Evolutionary conservation across 1,139 yeast genomes (phyloP), one percentile per base, ranked within the genome.

Genomic region (Hyphopichia fennica): DNA sequence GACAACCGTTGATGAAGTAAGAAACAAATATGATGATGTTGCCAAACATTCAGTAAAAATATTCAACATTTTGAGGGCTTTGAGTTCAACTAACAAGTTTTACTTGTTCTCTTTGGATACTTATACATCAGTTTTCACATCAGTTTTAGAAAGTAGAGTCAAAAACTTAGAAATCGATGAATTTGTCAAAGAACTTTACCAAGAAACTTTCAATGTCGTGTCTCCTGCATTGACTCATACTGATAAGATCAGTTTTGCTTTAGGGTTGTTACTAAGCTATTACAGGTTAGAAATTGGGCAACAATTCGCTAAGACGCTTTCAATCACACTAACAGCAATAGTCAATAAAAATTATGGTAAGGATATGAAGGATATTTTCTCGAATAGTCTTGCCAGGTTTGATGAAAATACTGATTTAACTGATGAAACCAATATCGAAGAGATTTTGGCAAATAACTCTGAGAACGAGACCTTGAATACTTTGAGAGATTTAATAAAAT

Each of bases 31-130:
- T 51, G 58, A 65, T 25, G 76, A 79, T 1, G 63, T 87, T 20
- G 87, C 93, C 0, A 56, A 57, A 8, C 80, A 79, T 42, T 73
- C 83, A 34, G 74, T 88, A 0, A 51, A 54, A 18, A 58, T 87
- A 1, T 84, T 71, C 52, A 55, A 67, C 0, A 51, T 83, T 5
- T 56, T 88, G 11, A 60, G 69, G 42, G 44, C 48, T 0, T 43
- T 83, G 30, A 71, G 70, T 39, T 54, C 57, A 29, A 73, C 79
- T 43, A 76, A 74, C 45, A 58, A 58, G 33, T 78, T 81, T 48
- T 89, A 87, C 58, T 77, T 74, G 38, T 82, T 85, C 52, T 69
- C 91, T 0, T 63, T 83, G 35, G 64, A 70, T 6, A 69, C 67
- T 17, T 79, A 80, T 48, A 57, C 77, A 40, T 48, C 53, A 0